Evolutionary conservation across 1,139 yeast species (phyloP).

Genomic region (Yamadazyma spencermartinsiae): DNA sequence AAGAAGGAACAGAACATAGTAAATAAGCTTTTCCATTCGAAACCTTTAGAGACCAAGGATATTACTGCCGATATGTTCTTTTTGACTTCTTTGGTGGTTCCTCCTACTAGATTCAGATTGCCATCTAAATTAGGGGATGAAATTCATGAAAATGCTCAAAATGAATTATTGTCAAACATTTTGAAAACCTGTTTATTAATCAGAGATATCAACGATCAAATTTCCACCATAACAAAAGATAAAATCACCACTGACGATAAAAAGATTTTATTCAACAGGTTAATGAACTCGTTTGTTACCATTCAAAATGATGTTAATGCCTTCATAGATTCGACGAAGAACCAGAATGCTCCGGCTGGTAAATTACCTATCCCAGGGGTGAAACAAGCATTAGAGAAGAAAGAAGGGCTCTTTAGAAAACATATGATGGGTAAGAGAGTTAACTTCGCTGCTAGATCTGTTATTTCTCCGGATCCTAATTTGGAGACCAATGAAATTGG

Average conservation of each 20-base stretch:
- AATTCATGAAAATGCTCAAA: constrained; percentile 91
- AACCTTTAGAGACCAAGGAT: constrained; percentile 55
- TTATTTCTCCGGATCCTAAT: constrained; percentile 98
- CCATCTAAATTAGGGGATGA: constrained; percentile 98
- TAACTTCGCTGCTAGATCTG: constrained; percentile 97
- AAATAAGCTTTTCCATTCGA: constrained; percentile 69
- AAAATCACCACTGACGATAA: constrained; percentile 62
- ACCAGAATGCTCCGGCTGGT: constrained; percentile 69
- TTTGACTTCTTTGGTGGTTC: constrained; percentile 83
- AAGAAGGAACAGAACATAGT: constrained; percentile 64
- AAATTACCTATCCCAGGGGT: constrained; percentile 87
- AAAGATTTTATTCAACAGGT: constrained; percentile 76
- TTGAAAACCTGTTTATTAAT: constrained; percentile 78
- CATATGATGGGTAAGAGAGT: constrained; percentile 99
- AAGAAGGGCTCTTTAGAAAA: constrained; percentile 96
- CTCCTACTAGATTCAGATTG: constrained; percentile 93
- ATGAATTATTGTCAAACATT: constrained; percentile 79
- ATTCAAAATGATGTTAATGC: constrained; percentile 95
- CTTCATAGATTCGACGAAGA: constrained; percentile 88
- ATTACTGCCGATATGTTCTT: constrained; percentile 88
- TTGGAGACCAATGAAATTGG: constrained; percentile 97
- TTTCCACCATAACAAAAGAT: constrained; percentile 60
- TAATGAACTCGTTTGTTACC: constrained; percentile 94
- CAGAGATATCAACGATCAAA: constrained; percentile 85
- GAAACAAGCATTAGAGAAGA: constrained; percentile 96